These are phyloP conservation scores for Candida sp. DNA, from an alignment of 1,139 yeast species.

Conservation along the genomic window DNA sequence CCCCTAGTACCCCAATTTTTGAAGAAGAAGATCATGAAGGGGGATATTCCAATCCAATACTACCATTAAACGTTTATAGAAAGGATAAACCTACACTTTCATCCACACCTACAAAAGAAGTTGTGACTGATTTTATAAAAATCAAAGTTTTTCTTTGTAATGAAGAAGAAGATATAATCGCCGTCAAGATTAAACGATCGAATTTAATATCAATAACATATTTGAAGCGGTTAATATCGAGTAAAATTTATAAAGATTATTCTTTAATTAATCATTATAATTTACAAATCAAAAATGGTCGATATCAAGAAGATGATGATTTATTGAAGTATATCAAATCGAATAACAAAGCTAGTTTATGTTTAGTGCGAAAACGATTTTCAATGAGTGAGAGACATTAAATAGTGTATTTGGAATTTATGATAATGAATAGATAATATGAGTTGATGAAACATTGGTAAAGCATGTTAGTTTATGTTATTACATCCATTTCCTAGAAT, in stretches of 20 bases:
- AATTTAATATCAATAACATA: conserved; percentile 25
- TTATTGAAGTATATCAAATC: conserved; percentile 21
- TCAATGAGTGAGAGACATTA: neutral
- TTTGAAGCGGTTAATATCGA: conserved; percentile 28
- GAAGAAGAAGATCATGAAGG: conserved; percentile 9
- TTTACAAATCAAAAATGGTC: conserved; percentile 14
- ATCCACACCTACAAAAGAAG: conserved; percentile 1
- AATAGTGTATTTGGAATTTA: neutral
- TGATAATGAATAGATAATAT: neutral
- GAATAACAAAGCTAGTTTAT: conserved; percentile 24
- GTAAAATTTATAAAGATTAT: conserved; percentile 32
- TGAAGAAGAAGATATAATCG: conserved; percentile 30
- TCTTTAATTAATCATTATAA: conserved; percentile 27
- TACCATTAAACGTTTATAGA: neutral
- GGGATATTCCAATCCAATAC: neutral
- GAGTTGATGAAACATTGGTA: too few species aligned
- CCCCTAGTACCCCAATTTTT: conserved; percentile 20
- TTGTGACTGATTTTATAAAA: conserved; percentile 20
- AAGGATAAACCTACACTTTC: conserved; percentile 2
- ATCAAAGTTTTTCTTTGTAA: conserved; percentile 30
- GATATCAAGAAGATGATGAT: conserved; percentile 14
- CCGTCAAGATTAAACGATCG: conserved; percentile 22
- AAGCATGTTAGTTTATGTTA: too few species aligned
- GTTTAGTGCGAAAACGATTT: conserved; percentile 19
- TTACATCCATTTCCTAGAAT: too few species aligned